Evolutionary conservation across 352 stramenopile genomes (phyloP).

Genomic region (Pythium graminicola): DNA sequence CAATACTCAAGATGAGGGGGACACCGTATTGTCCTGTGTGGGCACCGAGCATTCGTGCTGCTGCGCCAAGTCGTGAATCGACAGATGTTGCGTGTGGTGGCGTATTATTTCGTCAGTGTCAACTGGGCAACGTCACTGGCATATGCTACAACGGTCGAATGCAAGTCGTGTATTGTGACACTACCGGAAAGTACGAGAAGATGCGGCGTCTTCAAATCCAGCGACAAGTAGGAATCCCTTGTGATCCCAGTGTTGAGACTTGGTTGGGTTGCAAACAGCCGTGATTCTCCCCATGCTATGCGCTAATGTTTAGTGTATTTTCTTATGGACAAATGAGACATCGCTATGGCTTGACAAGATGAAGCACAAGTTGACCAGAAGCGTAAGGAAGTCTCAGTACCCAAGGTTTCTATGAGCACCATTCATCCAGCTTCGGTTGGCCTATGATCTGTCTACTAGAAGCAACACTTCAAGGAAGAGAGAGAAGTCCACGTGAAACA

Average conservation of each 20-base stretch:
- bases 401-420: too few species aligned
- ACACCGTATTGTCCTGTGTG: background rate
- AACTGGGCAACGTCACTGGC: background rate
- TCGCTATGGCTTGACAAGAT: too few species aligned
- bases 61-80: background rate
- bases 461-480: too few species aligned
- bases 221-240: constrained; percentile 6
- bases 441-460: too few species aligned
- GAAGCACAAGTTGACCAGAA: too few species aligned
- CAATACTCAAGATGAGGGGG: background rate
- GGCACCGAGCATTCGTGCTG: constrained; percentile 3
- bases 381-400: too few species aligned
- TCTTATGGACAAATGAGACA: too few species aligned
- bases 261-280: constrained; percentile 25
- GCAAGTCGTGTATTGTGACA: constrained; percentile 7
- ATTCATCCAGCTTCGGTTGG: too few species aligned
- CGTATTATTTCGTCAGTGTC: constrained; percentile 17
- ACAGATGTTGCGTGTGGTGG: constrained; percentile 17
- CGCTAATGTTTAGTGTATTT: too few species aligned
- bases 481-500: too few species aligned
- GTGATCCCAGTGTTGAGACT: constrained; percentile 7
- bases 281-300: too few species aligned
- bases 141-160: constrained; percentile 10
- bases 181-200: background rate
- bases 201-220: constrained; percentile 19